A percentile compares a stretch with the other conserved stretches of the same genome.
These are phyloP conservation scores for Aspergillus neoniger DNA, from an alignment of 2,329 filamentous ascomycete species.

Conservation along the genomic window DNA sequence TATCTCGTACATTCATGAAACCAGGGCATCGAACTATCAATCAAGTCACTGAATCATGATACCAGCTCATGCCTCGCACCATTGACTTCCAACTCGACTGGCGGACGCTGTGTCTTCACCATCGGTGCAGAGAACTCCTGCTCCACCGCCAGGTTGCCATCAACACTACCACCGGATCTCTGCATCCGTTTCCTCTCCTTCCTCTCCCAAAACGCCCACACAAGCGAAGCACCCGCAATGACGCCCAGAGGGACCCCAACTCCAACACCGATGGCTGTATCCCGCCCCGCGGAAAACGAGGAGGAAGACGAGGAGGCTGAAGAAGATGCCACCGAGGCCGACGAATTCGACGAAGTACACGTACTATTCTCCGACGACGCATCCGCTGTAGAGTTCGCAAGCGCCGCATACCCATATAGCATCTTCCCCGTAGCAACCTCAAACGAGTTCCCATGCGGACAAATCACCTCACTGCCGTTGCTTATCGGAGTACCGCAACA, in stretches of 20 bases:
- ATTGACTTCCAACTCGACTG: neutral
- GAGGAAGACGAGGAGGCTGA: neutral
- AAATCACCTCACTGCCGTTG: slow-evolving; percentile 14
- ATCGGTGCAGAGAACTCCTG: neutral
- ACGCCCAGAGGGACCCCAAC: slow-evolving; percentile 34
- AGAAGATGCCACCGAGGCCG: neutral
- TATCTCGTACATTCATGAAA: neutral
- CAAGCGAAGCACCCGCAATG: slow-evolving; percentile 31
- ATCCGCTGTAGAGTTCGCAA: slow-evolving; percentile 21
- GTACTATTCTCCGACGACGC: neutral
- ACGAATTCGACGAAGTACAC: neutral
- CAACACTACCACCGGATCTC: neutral
- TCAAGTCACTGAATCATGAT: neutral
- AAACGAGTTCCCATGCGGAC: slow-evolving; percentile 27
- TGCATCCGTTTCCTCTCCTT: neutral
- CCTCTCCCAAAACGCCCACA: slow-evolving; percentile 31
- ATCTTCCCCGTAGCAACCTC: slow-evolving; percentile 24
- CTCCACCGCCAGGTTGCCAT: neutral
- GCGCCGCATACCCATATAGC: slow-evolving; percentile 23
- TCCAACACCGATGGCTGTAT: slow-evolving; percentile 30
- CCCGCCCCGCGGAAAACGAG: slow-evolving; percentile 1
- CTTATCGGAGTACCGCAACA: slow-evolving; percentile 29
- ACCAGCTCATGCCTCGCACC: neutral
- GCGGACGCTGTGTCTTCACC: neutral
- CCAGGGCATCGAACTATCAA: neutral